phyloP scores from a whole-genome alignment of 192 early-diverging fungal species.

The Coemansia sp. region DNA sequence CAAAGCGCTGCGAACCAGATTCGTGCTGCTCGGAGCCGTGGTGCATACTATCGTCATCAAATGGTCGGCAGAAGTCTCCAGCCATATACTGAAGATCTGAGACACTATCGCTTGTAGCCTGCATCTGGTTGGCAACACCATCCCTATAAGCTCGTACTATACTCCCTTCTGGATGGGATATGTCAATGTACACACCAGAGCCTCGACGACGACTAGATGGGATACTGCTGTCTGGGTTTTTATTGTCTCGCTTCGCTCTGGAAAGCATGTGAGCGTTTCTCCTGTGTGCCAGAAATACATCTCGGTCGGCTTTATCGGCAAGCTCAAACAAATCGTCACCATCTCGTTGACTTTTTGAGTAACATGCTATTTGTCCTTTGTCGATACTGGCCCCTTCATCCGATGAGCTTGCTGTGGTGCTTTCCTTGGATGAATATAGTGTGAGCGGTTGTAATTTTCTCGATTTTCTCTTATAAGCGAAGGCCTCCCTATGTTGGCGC shows the following conservation, averaged over 20 bases:
- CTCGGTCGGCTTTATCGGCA: neutral
- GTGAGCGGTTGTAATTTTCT: neutral
- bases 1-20: neutral
- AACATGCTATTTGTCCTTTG: neutral
- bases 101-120: neutral
- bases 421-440: neutral
- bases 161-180: slow-evolving; percentile 6
- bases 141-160: neutral
- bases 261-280: neutral
- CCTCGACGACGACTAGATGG: neutral
- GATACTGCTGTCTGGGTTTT: too few species aligned
- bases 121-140: neutral
- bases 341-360: neutral
- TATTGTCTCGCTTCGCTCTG: neutral
- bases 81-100: neutral
- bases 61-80: neutral
- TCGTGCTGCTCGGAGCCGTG: neutral
- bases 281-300: neutral
- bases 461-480: neutral
- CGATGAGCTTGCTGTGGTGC: neutral
- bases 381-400: neutral
- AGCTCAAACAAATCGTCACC: neutral
- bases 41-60: neutral
- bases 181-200: slow-evolving; percentile 8
- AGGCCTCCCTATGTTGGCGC: neutral